These are phyloP conservation scores for Chenopodium suecicum DNA, from an alignment of 148 eudicot genomes.

Conservation along the genomic window DNA sequence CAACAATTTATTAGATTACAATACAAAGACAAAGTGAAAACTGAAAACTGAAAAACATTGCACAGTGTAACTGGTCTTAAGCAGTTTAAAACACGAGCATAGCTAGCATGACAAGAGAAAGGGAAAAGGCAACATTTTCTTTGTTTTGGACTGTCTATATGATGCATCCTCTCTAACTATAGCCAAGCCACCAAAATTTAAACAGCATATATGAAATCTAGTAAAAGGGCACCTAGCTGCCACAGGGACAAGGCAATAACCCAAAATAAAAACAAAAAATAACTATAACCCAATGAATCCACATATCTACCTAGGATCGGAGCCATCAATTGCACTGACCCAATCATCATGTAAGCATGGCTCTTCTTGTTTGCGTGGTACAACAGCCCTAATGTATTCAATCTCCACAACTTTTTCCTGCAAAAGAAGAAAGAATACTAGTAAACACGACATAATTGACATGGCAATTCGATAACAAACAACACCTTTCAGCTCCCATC, in stretches of 20 bases:
- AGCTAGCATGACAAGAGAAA: neutral
- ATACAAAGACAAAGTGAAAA: neutral
- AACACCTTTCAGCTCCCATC: neutral
- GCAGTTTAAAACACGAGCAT: neutral
- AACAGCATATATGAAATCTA: neutral
- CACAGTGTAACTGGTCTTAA: neutral
- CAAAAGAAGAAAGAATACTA: conserved; percentile 4
- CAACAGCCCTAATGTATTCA: conserved; percentile 83
- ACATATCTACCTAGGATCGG: conserved; percentile 60
- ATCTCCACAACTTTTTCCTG: conserved; percentile 93
- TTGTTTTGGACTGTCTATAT: neutral
- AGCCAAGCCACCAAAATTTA: neutral
- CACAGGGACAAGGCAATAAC: neutral
- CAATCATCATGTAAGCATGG: conserved; percentile 91
- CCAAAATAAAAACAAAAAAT: neutral
- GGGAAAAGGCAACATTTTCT: neutral
- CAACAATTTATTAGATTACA: neutral
- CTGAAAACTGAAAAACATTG: neutral
- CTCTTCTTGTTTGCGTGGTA: conserved; percentile 77
- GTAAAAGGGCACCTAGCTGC: neutral
- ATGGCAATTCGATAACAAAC: neutral
- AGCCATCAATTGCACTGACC: conserved; percentile 93
- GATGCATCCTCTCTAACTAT: neutral
- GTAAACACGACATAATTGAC: neutral
- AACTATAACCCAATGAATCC: neutral